Evolutionary conservation across 1,284 basidiomycete genomes (phyloP).

Genomic region (Trichosporon sp.): DNA sequence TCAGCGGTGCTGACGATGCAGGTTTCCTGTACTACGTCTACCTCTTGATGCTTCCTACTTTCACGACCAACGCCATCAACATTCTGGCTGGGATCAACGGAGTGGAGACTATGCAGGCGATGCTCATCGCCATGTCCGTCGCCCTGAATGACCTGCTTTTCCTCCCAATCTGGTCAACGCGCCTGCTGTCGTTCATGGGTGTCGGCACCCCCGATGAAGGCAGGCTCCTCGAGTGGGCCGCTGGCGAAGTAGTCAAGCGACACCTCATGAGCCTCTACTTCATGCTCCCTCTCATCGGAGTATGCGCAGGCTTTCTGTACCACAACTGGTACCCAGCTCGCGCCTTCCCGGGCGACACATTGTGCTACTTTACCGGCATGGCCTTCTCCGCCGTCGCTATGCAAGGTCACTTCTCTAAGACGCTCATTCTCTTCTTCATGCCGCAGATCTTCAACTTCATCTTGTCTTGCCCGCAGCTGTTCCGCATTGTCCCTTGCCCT

Average conservation of each 20-base stretch:
- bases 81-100: conserved; percentile 98
- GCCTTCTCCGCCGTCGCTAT: conserved; percentile 94
- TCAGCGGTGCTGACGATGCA: neutral
- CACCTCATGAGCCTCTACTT: conserved; percentile 95
- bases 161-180: conserved; percentile 66
- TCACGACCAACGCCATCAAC: conserved; percentile 97
- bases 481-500: conserved; percentile 87
- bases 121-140: conserved; percentile 86
- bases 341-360: conserved; percentile 93
- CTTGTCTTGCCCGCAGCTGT: conserved; percentile 89
- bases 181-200: conserved; percentile 58
- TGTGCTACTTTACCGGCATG: conserved; percentile 98
- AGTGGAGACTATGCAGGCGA: conserved; percentile 85
- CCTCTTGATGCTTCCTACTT: conserved; percentile 92
- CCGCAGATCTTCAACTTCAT: conserved; percentile 98
- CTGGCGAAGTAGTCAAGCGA: conserved; percentile 73
- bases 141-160: conserved; percentile 88
- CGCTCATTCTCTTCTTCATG: conserved; percentile 85
- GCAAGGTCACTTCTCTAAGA: conserved; percentile 96
- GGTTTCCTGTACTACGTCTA: conserved; percentile 79
- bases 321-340: conserved; percentile 97
- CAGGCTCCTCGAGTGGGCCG: conserved; percentile 41
- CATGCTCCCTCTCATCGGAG: conserved; percentile 87
- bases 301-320: conserved; percentile 81
- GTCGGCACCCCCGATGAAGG: conserved; percentile 52